Evolutionary conservation across 2,329 filamentous ascomycete genomes (phyloP).

Genomic region (Epichloe gansuensis): DNA sequence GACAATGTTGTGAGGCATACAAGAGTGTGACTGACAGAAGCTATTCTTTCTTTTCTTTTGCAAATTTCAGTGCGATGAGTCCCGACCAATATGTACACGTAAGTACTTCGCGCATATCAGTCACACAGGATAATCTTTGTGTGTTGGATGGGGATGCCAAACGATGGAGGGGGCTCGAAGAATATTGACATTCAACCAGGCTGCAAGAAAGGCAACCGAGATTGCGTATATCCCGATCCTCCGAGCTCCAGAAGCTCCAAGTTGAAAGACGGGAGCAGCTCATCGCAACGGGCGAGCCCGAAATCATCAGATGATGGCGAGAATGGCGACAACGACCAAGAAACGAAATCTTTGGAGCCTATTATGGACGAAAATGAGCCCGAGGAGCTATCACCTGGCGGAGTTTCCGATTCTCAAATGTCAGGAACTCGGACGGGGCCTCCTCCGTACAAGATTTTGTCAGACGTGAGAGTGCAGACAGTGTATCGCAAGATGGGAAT

Average conservation of each 20-base stretch:
- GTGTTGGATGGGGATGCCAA: background rate
- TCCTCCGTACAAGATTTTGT: conserved; percentile 21
- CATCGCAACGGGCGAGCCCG: conserved; percentile 34
- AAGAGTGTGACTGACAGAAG: conserved; percentile 15
- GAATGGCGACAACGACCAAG: conserved; percentile 31
- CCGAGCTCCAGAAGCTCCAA: conserved; percentile 31
- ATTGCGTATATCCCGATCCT: conserved; percentile 79
- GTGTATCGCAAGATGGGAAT: conserved; percentile 39
- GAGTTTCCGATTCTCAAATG: conserved; percentile 10
- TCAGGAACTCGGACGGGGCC: conserved; percentile 24
- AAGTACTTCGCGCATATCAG: conserved; percentile 16
- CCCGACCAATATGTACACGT: conserved; percentile 74
- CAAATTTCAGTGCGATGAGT: conserved; percentile 67
- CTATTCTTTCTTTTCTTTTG: background rate
- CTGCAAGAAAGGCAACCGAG: conserved; percentile 82
- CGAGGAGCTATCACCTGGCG: conserved; percentile 16
- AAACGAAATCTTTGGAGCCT: conserved; percentile 31
- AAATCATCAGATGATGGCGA: conserved; percentile 43
- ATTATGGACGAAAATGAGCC: conserved; percentile 45
- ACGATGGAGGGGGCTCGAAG: background rate
- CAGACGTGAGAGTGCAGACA: conserved; percentile 39
- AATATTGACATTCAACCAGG: conserved; percentile 34
- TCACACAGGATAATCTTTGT: background rate
- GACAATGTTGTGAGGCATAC: conserved; percentile 7
- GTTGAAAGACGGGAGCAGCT: conserved; percentile 25